A percentile compares a stretch with the other conserved stretches of the same genome.
Evolutionary conservation across 805 yeast species (phyloP).

Genomic region (Barnettozyma californica): DNA sequence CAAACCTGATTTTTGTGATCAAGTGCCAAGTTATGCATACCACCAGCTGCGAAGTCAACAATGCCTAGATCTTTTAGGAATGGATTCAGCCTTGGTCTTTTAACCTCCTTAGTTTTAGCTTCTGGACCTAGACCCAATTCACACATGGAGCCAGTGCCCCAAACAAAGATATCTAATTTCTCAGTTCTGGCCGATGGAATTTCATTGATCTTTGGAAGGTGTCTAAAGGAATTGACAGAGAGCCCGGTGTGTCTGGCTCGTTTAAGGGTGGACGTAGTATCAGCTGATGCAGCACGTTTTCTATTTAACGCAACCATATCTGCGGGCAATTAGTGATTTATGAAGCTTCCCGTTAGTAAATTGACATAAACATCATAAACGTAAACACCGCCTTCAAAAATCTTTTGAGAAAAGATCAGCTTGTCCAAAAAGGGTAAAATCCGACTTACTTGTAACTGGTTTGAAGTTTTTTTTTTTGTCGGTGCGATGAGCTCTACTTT

Average conservation of each 20-base stretch:
- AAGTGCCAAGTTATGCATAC: constrained; percentile 86
- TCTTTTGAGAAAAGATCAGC: not conserved
- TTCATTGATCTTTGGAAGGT: constrained; percentile 24
- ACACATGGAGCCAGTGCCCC: constrained; percentile 98
- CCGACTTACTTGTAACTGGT: constrained; percentile 1
- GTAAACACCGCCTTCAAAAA: constrained; percentile 1
- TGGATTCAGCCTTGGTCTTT: constrained; percentile 91
- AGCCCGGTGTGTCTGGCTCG: constrained; percentile 26
- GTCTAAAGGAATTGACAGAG: constrained; percentile 24
- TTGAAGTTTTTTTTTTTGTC: not conserved
- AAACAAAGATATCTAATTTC: constrained; percentile 73
- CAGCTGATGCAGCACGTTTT: constrained; percentile 22
- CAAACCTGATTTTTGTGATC: constrained; percentile 76
- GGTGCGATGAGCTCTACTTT: constrained; percentile 2
- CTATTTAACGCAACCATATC: constrained; percentile 24
- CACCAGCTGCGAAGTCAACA: constrained; percentile 90
- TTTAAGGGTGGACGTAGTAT: constrained; percentile 13
- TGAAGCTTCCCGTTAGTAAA: not conserved
- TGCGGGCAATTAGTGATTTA: not conserved
- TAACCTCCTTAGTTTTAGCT: constrained; percentile 88
- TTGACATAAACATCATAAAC: not conserved
- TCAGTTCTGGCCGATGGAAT: constrained; percentile 20
- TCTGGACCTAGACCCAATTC: constrained; percentile 96
- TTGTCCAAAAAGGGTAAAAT: constrained; percentile 6
- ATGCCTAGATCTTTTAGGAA: constrained; percentile 64